These are phyloP conservation scores for Aspergillus cejpii DNA, from an alignment of 2,329 filamentous ascomycete species.

Conservation along the genomic window DNA sequence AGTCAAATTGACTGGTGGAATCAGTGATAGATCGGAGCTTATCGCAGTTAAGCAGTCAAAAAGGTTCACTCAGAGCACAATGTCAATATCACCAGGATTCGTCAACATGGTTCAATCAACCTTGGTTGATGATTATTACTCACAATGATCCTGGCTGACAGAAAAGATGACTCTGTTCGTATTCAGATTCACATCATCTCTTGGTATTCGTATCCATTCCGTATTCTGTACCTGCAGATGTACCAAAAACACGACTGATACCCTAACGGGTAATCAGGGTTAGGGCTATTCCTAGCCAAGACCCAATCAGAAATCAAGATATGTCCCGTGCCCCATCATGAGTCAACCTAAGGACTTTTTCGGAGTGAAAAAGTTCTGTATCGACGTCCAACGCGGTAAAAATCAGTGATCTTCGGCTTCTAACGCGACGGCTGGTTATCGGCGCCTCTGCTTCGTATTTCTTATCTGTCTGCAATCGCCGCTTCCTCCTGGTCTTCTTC, in stretches of 20 bases:
- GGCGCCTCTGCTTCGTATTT: not conserved
- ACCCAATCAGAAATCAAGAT: slow-evolving; percentile 17
- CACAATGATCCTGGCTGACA: not conserved
- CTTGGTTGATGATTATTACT: not conserved
- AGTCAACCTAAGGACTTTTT: slow-evolving; percentile 5
- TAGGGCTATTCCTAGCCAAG: slow-evolving; percentile 13
- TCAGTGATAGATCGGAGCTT: too few relatives aligned
- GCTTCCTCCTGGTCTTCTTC: not conserved
- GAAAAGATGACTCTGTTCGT: not conserved
- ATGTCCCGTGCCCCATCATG: slow-evolving; percentile 17
- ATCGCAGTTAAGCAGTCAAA: too few relatives aligned
- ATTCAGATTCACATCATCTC: not conserved
- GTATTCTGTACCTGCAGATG: not conserved
- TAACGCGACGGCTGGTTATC: slow-evolving; percentile 4
- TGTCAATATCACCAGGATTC: too few relatives aligned
- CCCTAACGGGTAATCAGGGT: slow-evolving; percentile 11
- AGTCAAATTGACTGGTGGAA: too few relatives aligned
- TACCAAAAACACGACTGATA: not conserved
- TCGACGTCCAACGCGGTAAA: slow-evolving; percentile 10
- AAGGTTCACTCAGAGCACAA: too few relatives aligned
- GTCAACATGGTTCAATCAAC: too few relatives aligned
- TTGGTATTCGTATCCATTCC: too few relatives aligned
- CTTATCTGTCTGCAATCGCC: slow-evolving; percentile 10
- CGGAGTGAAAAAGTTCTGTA: slow-evolving; percentile 7
- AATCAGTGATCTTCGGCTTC: slow-evolving; percentile 1